phyloP scores from a whole-genome alignment of 169 alveolate species.

The Cryptosporidium tyzzeri region DNA sequence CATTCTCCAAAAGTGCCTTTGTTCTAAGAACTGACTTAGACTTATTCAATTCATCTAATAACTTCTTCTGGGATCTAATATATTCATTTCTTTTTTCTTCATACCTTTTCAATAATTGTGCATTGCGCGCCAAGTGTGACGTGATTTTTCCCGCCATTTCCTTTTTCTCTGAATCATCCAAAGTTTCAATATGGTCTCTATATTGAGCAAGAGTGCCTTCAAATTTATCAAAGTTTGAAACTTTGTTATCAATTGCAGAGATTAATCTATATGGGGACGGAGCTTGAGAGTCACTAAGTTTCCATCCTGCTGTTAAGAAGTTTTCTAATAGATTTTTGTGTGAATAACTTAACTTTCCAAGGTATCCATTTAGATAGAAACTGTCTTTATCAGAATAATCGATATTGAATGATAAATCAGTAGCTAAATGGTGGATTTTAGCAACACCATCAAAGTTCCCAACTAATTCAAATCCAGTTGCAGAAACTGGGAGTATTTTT shows the following conservation, averaged over 20 bases:
- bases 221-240: neutral
- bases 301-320: neutral
- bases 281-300: conserved; percentile 12
- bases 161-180: neutral
- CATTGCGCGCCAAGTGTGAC: neutral
- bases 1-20: neutral
- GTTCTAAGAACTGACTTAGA: conserved; percentile 13
- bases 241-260: neutral
- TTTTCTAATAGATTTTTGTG: too few relatives aligned
- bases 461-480: conserved; percentile 40
- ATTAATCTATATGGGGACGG: conserved; percentile 36
- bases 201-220: neutral
- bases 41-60: conserved; percentile 23
- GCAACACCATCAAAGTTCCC: conserved; percentile 6
- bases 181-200: neutral
- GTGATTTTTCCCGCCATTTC: neutral
- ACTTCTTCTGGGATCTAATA: neutral
- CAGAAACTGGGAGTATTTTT: conserved; percentile 44
- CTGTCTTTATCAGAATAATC: conserved; percentile 14
- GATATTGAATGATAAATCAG: neutral
- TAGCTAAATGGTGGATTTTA: neutral
- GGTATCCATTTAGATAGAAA: conserved; percentile 13
- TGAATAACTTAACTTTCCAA: neutral
- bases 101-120: conserved; percentile 5
- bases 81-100: conserved; percentile 27